Conservation (phyloP, 2,329 filamentous ascomycete species). For the Torrubiellomyces zombiae region DNA sequence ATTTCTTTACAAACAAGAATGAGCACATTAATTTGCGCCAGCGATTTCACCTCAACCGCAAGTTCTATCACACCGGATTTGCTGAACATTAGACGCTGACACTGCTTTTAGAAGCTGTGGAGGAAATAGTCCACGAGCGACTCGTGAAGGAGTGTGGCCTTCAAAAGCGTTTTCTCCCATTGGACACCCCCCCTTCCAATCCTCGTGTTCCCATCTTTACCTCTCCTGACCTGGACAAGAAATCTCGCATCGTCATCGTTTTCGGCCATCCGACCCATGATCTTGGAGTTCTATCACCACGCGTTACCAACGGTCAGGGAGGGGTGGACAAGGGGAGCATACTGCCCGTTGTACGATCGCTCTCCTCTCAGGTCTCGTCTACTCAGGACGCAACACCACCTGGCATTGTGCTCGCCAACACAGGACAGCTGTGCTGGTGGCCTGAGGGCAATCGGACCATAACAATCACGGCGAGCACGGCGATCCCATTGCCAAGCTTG, state of each 20-base stretch:
- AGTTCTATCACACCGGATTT: conserved; percentile 8
- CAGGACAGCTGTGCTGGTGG: conserved; percentile 64
- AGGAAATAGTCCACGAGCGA: conserved; percentile 42
- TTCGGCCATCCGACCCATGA: conserved; percentile 59
- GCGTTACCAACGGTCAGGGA: conserved; percentile 43
- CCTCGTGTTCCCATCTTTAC: conserved; percentile 54
- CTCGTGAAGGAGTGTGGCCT: conserved; percentile 46
- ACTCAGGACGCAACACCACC: conserved; percentile 20
- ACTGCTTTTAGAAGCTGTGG: conserved; percentile 37
- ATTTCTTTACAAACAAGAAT: conserved; percentile 58
- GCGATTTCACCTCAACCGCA: conserved; percentile 58
- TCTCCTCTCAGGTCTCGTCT: conserved; percentile 20
- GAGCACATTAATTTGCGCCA: conserved; percentile 63
- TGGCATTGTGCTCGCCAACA: conserved; percentile 60
- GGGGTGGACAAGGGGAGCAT: conserved; percentile 57
- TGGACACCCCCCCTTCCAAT: conserved; percentile 24
- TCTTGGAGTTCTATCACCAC: conserved; percentile 57
- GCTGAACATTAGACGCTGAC: neutral
- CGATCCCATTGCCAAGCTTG: conserved; percentile 43
- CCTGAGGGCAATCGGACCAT: conserved; percentile 44
- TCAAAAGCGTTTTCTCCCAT: conserved; percentile 42
- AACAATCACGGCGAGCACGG: conserved; percentile 37
- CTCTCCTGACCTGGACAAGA: conserved; percentile 1
- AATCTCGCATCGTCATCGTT: conserved; percentile 45
- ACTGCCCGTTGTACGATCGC: conserved; percentile 40